Evolutionary conservation across 805 yeast species (phyloP).

Genomic region (Candida michaelii): DNA sequence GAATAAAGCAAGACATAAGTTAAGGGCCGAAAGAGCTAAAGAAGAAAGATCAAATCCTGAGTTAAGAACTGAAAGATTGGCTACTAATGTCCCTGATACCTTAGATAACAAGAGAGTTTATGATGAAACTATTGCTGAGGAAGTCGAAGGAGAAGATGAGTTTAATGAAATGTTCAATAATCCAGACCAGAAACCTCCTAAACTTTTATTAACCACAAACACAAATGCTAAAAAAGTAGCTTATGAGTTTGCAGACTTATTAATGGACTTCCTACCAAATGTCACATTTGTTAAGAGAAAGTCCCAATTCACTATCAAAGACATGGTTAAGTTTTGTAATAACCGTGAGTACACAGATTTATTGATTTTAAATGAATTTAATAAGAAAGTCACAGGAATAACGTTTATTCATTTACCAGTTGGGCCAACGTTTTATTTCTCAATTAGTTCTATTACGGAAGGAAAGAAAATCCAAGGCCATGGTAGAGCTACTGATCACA

Average conservation of each 20-base stretch:
- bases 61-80: slow-evolving; percentile 73
- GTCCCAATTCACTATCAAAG: slow-evolving; percentile 77
- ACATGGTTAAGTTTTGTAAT: slow-evolving; percentile 78
- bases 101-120: slow-evolving; percentile 80
- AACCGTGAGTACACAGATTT: slow-evolving; percentile 87
- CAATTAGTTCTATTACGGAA: slow-evolving; percentile 72
- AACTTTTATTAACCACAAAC: slow-evolving; percentile 86
- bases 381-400: slow-evolving; percentile 86
- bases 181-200: slow-evolving; percentile 57
- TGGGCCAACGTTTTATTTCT: slow-evolving; percentile 94
- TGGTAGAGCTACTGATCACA: slow-evolving; percentile 86
- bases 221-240: slow-evolving; percentile 83
- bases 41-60: slow-evolving; percentile 85
- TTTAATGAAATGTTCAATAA: slow-evolving; percentile 55
- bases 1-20: slow-evolving; percentile 73
- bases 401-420: slow-evolving; percentile 92
- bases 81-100: slow-evolving; percentile 76
- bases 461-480: slow-evolving; percentile 80
- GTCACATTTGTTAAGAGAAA: slow-evolving; percentile 86
- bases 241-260: slow-evolving; percentile 83
- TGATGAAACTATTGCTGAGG: slow-evolving; percentile 76
- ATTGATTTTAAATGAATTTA: slow-evolving; percentile 89
- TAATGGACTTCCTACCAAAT: slow-evolving; percentile 83
- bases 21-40: slow-evolving; percentile 79
- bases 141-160: slow-evolving; percentile 62